Evolutionary conservation across 306 rosid species (phyloP), one percentile per base, ranked within the genome.

Genomic region (Dalbergia oliveri): DNA sequence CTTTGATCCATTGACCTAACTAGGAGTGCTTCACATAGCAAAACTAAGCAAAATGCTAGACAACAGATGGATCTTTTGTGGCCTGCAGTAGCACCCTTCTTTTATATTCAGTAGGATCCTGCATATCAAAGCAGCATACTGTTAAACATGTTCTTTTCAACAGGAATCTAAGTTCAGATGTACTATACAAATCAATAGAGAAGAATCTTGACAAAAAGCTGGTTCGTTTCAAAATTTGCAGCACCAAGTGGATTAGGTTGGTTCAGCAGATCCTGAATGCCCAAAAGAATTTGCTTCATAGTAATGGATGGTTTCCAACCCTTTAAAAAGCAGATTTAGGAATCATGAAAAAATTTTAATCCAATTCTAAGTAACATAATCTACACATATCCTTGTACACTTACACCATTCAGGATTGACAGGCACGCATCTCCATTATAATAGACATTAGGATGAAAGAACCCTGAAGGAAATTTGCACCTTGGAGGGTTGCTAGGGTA

Each of bases 291-390:
- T 65, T 80, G 79, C 65, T 21, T 63, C 34, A 79, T 51, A 18
- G 78, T 79, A 47, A 79, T 71, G 31, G 78, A 71, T 9, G 83
- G 83, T 50, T 62, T 79, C 78, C 83, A 68, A 43, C 59, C 79
- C 79, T 72, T 56, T 19, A 47, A 71, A 47, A 56, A 1, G 33
- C 9, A 71, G 3, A 10, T 54, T 15, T 34, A 69, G 49, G 41
- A 69, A 69, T 69, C 60, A 69, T 15, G 50, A 13, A 19, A 53
- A 43, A 37, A 3, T 4, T 43, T 16, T 8, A 64, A 35, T 73
- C 67, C 66, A 73, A 58, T 18, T 57, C 56, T 39, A 59, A 47
- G 71, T 45, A 13, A 35, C 60, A 5, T 37, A 37, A 37, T 37
- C 7, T 19, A 11, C 26, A 7, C 6, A 63, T 50, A 58, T 8